These are phyloP conservation scores for Cladophialophora yegresii DNA, from an alignment of 2,329 filamentous ascomycete genomes.

Conservation along the genomic window DNA sequence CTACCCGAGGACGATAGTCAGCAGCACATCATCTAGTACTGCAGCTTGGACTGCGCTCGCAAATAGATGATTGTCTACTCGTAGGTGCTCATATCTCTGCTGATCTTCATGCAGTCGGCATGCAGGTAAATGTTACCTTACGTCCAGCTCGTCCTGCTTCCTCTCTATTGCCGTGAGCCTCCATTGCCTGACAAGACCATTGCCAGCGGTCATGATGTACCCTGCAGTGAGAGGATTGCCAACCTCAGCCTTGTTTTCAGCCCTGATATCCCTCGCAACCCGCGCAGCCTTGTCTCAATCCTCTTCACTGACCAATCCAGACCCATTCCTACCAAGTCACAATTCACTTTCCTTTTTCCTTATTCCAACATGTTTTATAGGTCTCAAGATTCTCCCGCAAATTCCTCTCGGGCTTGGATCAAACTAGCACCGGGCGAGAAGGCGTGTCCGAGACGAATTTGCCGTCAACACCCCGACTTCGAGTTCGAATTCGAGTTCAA, in stretches of 20 bases:
- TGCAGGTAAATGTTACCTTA: not conserved
- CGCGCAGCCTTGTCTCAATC: not conserved
- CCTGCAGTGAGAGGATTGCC: not conserved
- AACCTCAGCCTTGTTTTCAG: not conserved
- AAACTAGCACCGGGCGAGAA: constrained; percentile 3
- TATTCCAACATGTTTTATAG: not conserved
- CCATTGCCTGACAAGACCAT: not conserved
- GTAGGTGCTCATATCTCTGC: not conserved
- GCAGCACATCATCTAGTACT: not conserved
- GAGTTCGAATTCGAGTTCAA: not conserved
- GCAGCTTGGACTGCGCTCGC: not conserved
- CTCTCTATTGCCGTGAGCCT: not conserved
- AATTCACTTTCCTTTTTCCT: not conserved
- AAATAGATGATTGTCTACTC: not conserved
- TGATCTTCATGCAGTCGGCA: not conserved
- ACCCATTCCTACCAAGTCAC: not conserved
- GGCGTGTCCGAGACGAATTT: constrained; percentile 3
- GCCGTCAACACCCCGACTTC: not conserved
- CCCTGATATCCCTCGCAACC: not conserved
- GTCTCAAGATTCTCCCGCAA: not conserved
- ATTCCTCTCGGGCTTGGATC: constrained; percentile 3
- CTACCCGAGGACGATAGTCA: not conserved
- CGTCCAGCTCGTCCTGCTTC: not conserved
- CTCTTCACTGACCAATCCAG: not conserved
- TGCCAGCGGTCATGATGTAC: not conserved